A percentile compares a stretch with the other conserved stretches of the same genome.
Evolutionary conservation across 441 rosid species (phyloP).

Genomic region (Rhodomyrtus psidioides): DNA sequence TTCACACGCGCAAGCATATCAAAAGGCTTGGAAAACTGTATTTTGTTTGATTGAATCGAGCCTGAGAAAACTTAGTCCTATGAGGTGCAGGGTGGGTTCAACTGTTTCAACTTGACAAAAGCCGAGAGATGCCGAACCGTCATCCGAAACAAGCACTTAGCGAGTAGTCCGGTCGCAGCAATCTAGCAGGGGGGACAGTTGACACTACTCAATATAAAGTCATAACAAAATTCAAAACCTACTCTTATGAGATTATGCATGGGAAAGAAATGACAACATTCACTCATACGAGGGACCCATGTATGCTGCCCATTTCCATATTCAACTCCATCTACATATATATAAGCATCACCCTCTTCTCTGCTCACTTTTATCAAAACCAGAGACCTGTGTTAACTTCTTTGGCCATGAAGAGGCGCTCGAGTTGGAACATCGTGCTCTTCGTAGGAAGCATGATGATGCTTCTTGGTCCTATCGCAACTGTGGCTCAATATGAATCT

Average conservation of each 20-base stretch:
- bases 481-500: conserved; percentile 10
- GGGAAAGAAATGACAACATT: neutral
- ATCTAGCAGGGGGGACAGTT: neutral
- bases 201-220: neutral
- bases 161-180: neutral
- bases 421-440: neutral
- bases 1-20: neutral
- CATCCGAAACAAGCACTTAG: neutral
- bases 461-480: neutral
- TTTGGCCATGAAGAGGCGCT: neutral
- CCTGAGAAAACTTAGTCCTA: neutral
- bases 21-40: neutral
- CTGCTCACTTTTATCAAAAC: neutral
- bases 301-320: neutral
- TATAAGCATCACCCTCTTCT: neutral
- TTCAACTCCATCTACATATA: neutral
- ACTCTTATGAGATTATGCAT: neutral
- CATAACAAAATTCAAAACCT: neutral
- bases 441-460: neutral
- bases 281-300: neutral
- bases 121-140: neutral
- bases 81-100: neutral
- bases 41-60: neutral
- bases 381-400: neutral
- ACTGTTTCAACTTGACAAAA: neutral